These are phyloP conservation scores for Podosphaera aphanis DNA, from an alignment of 2,329 filamentous ascomycete genomes.

Conservation along the genomic window DNA sequence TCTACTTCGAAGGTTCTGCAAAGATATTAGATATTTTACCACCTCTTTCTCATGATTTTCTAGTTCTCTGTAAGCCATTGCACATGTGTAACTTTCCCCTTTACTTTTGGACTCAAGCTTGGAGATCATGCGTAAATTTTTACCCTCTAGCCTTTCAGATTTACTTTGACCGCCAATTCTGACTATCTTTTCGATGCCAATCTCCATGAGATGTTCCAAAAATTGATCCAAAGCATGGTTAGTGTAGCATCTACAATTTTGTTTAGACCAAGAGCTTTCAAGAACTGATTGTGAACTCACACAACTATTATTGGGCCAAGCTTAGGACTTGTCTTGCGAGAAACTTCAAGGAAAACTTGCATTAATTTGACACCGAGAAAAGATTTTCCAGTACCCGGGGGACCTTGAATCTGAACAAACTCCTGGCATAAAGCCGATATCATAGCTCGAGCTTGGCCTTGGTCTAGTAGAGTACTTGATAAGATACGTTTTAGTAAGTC, in stretches of 20 bases:
- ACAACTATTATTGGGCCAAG: conserved; percentile 2
- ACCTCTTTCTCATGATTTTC: conserved; percentile 3
- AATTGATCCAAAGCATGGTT: conserved; percentile 17
- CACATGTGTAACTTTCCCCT: conserved; percentile 5
- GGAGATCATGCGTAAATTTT: conserved; percentile 9
- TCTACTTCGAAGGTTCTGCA: conserved; percentile 3
- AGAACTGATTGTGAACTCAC: not conserved
- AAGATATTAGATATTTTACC: not conserved
- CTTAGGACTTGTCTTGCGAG: not conserved
- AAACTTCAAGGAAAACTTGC: not conserved
- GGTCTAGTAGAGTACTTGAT: not conserved
- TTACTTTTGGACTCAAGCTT: conserved; percentile 5
- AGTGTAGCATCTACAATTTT: conserved; percentile 8
- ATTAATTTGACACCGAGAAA: conserved; percentile 8
- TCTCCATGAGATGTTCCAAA: conserved; percentile 12
- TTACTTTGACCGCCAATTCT: conserved; percentile 10
- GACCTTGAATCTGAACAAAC: conserved; percentile 7
- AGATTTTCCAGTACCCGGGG: conserved; percentile 13
- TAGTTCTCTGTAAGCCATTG: conserved; percentile 2
- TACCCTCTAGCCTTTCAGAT: conserved; percentile 8
- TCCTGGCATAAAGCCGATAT: conserved; percentile 1
- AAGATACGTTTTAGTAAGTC: not conserved
- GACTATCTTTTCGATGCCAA: conserved; percentile 10
- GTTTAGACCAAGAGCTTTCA: conserved; percentile 14
- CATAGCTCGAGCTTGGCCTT: not conserved